phyloP scores from a whole-genome alignment of 345 rosid genomes.

The Bruguiera parviflora region DNA sequence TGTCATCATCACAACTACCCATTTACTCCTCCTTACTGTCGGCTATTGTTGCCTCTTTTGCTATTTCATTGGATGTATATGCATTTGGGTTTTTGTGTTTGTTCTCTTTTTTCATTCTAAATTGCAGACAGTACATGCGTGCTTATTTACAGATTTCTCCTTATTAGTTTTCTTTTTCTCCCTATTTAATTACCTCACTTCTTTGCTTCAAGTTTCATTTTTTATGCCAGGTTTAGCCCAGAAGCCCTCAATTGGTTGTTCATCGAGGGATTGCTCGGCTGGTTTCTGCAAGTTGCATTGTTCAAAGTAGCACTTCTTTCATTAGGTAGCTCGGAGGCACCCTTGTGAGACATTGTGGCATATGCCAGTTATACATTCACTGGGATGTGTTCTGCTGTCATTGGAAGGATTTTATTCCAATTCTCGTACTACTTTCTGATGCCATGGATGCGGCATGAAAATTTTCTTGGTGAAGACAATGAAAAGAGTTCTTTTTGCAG shows the following conservation, averaged over 20 bases:
- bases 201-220: neutral
- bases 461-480: slow-evolving; percentile 89
- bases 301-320: slow-evolving; percentile 77
- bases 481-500: slow-evolving; percentile 89
- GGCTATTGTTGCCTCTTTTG: neutral
- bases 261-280: slow-evolving; percentile 84
- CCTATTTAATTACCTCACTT: neutral
- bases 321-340: slow-evolving; percentile 86
- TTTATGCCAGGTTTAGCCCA: slow-evolving; percentile 66
- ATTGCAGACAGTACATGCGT: neutral
- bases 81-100: neutral
- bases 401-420: slow-evolving; percentile 65
- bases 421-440: slow-evolving; percentile 72
- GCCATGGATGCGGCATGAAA: slow-evolving; percentile 83
- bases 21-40: neutral
- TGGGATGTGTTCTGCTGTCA: slow-evolving; percentile 65
- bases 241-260: slow-evolving; percentile 86
- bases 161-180: neutral
- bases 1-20: neutral
- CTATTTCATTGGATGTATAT: neutral
- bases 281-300: slow-evolving; percentile 79
- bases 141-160: neutral
- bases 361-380: slow-evolving; percentile 83
- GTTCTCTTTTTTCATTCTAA: neutral
- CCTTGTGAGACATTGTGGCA: slow-evolving; percentile 76